These are phyloP conservation scores for Didymella glomerata DNA, from an alignment of 2,329 filamentous ascomycete genomes.

Conservation along the genomic window DNA sequence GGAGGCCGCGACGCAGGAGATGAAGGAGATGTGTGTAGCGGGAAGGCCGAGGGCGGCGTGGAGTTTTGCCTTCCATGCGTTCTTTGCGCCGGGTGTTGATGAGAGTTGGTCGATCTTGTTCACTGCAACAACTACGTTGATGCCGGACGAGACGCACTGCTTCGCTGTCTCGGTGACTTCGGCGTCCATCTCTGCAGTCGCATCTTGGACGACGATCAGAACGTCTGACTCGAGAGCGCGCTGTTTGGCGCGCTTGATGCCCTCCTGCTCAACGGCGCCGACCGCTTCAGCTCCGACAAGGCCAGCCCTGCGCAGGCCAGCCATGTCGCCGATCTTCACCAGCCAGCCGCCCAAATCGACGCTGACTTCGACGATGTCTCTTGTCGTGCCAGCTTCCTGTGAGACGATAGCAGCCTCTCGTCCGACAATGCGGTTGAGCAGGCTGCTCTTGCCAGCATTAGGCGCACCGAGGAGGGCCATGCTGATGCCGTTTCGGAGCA, in stretches of 20 bases:
- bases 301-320: constrained; percentile 73
- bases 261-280: constrained; percentile 83
- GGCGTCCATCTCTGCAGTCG: constrained; percentile 74
- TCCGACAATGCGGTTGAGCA: constrained; percentile 89
- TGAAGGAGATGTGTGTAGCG: constrained; percentile 62
- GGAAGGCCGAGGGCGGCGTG: constrained; percentile 33
- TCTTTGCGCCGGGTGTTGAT: constrained; percentile 27
- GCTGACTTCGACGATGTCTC: constrained; percentile 91
- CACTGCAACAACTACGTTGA: constrained; percentile 65
- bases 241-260: constrained; percentile 84
- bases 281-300: constrained; percentile 56
- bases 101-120: constrained; percentile 68
- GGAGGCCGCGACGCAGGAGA: constrained; percentile 74
- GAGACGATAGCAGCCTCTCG: constrained; percentile 96
- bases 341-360: constrained; percentile 90
- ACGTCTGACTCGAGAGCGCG: constrained; percentile 86
- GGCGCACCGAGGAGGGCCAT: constrained; percentile 89
- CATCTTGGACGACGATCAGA: constrained; percentile 73
- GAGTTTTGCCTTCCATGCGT: constrained; percentile 35
- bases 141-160: constrained; percentile 58
- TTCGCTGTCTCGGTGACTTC: constrained; percentile 65
- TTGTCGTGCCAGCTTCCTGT: constrained; percentile 87
- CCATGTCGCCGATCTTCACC: constrained; percentile 94
- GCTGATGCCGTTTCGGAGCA: constrained; percentile 83
- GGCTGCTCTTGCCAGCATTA: constrained; percentile 92